A percentile compares a stretch with the other conserved stretches of the same genome.
Evolutionary conservation across 2,329 filamentous ascomycete species (phyloP).

Genomic region (Emericellopsis atlantica): DNA sequence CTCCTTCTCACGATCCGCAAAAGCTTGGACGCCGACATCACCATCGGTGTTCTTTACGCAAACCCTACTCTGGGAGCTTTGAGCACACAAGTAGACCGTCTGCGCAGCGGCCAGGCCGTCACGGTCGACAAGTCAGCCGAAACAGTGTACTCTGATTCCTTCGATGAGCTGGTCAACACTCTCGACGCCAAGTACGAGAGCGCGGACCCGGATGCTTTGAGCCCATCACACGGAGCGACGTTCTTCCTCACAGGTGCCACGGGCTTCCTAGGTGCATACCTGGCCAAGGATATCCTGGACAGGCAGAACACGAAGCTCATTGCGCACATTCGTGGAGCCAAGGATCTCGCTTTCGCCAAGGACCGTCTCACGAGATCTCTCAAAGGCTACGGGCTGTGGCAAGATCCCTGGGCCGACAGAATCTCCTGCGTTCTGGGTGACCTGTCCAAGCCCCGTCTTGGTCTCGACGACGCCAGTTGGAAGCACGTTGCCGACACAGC

Average conservation of each 20-base stretch:
- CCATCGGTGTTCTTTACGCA: constrained; percentile 17
- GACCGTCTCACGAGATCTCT: constrained; percentile 33
- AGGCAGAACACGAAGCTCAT: constrained; percentile 41
- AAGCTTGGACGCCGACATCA: constrained; percentile 13
- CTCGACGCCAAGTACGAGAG: constrained; percentile 28
- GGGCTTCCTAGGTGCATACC: constrained; percentile 66
- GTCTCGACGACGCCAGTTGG: constrained; percentile 56
- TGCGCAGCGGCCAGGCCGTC: constrained; percentile 11
- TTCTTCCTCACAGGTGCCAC: constrained; percentile 78
- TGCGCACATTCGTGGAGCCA: constrained; percentile 57
- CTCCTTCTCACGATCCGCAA: constrained; percentile 51
- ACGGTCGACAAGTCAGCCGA: constrained; percentile 27
- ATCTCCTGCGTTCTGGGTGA: constrained; percentile 62
- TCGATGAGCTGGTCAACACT: constrained; percentile 32
- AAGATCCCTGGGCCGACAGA: constrained; percentile 50
- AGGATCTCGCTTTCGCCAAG: constrained; percentile 25
- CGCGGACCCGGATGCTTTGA: constrained; percentile 19
- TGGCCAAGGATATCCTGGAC: constrained; percentile 62
- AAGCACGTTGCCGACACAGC: constrained; percentile 49
- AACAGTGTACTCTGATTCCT: constrained; percentile 38
- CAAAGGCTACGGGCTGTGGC: constrained; percentile 71
- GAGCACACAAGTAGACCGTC: constrained; percentile 15
- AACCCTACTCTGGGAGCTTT: constrained; percentile 15
- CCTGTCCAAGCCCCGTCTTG: constrained; percentile 59
- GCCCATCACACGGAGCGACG: constrained; percentile 27